These are phyloP conservation scores for Mrakia hoshinonis DNA, from an alignment of 768 basidiomycete genomes.

Conservation along the genomic window DNA sequence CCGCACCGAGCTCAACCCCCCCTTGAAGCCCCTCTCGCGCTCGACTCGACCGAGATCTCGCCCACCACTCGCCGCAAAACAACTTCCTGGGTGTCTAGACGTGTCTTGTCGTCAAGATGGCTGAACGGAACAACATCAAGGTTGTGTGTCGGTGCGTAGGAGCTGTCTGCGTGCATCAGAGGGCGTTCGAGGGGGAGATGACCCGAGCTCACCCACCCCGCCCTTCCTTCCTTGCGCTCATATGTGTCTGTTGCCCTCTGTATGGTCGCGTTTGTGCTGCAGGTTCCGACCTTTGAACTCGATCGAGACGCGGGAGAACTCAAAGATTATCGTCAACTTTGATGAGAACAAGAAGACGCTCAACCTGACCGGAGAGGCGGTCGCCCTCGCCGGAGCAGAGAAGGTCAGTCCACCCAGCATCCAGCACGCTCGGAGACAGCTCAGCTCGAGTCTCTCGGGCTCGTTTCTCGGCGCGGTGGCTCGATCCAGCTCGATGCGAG, in stretches of 20 bases:
- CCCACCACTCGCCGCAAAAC: not conserved
- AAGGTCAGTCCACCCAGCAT: constrained; percentile 52
- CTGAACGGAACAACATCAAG: constrained; percentile 40
- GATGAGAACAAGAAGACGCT: constrained; percentile 78
- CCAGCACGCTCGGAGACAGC: constrained; percentile 31
- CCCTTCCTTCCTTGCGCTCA: constrained; percentile 2
- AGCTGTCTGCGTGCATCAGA: not conserved
- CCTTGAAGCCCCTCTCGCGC: not conserved
- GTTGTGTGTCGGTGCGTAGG: constrained; percentile 91
- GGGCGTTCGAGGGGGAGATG: not conserved
- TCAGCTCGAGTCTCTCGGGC: not conserved
- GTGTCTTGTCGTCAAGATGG: not conserved
- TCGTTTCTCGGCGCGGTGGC: too few relatives aligned
- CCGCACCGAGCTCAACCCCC: not conserved
- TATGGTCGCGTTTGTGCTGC: not conserved
- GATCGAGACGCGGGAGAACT: constrained; percentile 75
- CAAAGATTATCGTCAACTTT: constrained; percentile 82
- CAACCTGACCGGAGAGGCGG: constrained; percentile 44
- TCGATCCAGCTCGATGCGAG: too few relatives aligned
- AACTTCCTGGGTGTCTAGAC: not conserved
- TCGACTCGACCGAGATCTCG: not conserved
- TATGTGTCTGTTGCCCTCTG: constrained; percentile 18
- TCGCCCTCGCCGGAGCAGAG: constrained; percentile 31
- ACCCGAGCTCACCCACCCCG: constrained; percentile 9
- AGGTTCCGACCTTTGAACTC: constrained; percentile 94